Percentiles rank a stretch among this genome's conserved stretches.
Conservation (phyloP, 129 eudicot genomes). For the Apium graveolens region DNA sequence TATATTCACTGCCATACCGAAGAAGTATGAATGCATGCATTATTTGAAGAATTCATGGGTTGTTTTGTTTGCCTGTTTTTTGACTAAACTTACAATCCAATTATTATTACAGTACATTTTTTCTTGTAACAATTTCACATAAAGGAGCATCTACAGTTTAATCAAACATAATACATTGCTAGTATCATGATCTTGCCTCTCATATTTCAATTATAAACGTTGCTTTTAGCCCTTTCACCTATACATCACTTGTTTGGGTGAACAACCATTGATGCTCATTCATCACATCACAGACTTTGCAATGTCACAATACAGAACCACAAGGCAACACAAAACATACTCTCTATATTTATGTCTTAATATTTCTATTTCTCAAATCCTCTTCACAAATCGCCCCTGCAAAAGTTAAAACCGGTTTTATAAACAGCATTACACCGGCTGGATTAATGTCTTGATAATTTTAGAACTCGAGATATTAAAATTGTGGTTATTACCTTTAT, state of each 20-base stretch:
- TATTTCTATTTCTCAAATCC: slow-evolving; percentile 23
- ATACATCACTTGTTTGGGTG: neutral
- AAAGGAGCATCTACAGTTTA: neutral
- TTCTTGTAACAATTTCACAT: neutral
- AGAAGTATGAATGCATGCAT: neutral
- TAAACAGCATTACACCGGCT: neutral
- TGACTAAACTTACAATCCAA: neutral
- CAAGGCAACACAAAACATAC: neutral
- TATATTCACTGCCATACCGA: neutral
- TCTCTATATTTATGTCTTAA: neutral
- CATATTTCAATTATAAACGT: neutral
- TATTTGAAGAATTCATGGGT: neutral
- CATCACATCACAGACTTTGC: neutral
- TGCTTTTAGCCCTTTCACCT: neutral
- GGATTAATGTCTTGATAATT: neutral
- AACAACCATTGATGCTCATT: neutral
- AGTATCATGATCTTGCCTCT: neutral
- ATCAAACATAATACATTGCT: neutral
- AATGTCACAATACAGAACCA: neutral
- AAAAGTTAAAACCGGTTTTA: neutral
- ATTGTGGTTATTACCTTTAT: slow-evolving; percentile 42
- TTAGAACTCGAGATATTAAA: neutral
- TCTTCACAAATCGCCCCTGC: slow-evolving; percentile 78
- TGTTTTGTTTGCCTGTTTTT: neutral
- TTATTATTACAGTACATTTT: neutral